Percentiles rank a stretch among this genome's conserved stretches.
phyloP scores from a whole-genome alignment of 805 yeast genomes.

The Candida ortonii region DNA sequence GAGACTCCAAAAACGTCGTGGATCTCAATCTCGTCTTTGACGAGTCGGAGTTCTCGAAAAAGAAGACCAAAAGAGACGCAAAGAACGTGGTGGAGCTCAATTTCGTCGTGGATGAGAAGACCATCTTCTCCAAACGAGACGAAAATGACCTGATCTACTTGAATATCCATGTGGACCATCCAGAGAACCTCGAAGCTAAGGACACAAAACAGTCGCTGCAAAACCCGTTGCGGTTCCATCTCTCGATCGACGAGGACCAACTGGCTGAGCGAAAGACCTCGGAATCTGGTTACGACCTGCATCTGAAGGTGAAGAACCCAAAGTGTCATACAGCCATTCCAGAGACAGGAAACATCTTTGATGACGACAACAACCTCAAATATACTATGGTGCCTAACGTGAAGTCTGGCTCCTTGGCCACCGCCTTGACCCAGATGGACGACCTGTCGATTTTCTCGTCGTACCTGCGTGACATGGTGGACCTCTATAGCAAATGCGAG shows the following conservation, averaged over 20 bases:
- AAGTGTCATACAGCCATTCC: slow-evolving; percentile 12
- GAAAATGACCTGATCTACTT: no score
- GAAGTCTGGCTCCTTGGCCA: slow-evolving; percentile 30
- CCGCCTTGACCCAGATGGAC: slow-evolving; percentile 37
- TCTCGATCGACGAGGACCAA: no score
- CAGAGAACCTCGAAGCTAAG: no score
- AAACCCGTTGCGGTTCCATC: no score
- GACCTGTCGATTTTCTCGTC: slow-evolving; percentile 63
- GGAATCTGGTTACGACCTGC: no score
- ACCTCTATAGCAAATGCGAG: slow-evolving; percentile 47
- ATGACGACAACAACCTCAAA: slow-evolving; percentile 12
- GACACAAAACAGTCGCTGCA: no score
- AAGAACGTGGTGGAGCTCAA: slow-evolving; percentile 5
- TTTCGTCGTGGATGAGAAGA: slow-evolving; percentile 2
- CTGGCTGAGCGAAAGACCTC: no score
- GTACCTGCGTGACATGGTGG: slow-evolving; percentile 63
- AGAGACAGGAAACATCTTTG: slow-evolving; percentile 9
- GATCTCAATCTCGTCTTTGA: slow-evolving; percentile 6
- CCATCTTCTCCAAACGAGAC: no score
- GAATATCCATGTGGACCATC: no score
- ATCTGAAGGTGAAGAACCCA: no score
- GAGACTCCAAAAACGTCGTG: slow-evolving; percentile 12
- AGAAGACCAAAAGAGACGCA: slow-evolving; percentile 9
- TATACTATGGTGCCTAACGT: slow-evolving; percentile 27
- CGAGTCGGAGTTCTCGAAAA: slow-evolving; percentile 3